Evolutionary conservation across 495 filamentous ascomycete genomes (phyloP), one percentile per base, ranked within the genome.

Genomic region (Neurospora sp.): DNA sequence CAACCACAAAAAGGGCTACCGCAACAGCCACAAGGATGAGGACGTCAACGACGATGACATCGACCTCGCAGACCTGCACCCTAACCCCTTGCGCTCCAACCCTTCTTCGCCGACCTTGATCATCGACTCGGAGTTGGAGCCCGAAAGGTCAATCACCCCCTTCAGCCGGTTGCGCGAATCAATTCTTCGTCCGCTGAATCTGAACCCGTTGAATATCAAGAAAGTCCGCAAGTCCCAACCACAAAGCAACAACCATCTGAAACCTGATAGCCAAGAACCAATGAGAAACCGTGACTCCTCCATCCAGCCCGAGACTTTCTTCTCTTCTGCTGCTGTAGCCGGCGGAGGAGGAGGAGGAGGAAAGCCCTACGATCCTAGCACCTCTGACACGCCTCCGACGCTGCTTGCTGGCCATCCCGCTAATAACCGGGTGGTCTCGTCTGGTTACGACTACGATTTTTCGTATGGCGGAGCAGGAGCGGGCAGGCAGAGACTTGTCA

Each of bases 401-500:
- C 81, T 86, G 72, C 70, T 85, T 70, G 79, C 83, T 46, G 74
- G 73, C 69, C 31, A 71, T 22, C 72, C 42, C 1, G 70, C 22
- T 10, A 69, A 70, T 1, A 73, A 71, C 16, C 79, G 84, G 40
- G 85, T 84, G 81, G 83, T 83, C 40, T 86, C 85, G 77, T 83
- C 82, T 78, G 89, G 82, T 76, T 90, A 82, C 79, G 91, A 91
- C 77, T 91, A 88, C 73, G 87, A 89, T 35, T 27, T 40, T 80
- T 87, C 27, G 6, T 65, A 65, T 35, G 27, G 53, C 31, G 53
- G 53, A 65, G 53, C 14, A 42, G 71, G 71, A 22, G 48, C 22
- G 42, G 71, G 71, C 18, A 82, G 74, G 70, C 81, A 81, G 69
- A 85, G 94, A 70, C 90, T 93, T 76, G 93, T 95, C 11, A 96